These are phyloP conservation scores for Quillaja saponaria DNA, from an alignment of 306 rosid genomes.

Conservation along the genomic window DNA sequence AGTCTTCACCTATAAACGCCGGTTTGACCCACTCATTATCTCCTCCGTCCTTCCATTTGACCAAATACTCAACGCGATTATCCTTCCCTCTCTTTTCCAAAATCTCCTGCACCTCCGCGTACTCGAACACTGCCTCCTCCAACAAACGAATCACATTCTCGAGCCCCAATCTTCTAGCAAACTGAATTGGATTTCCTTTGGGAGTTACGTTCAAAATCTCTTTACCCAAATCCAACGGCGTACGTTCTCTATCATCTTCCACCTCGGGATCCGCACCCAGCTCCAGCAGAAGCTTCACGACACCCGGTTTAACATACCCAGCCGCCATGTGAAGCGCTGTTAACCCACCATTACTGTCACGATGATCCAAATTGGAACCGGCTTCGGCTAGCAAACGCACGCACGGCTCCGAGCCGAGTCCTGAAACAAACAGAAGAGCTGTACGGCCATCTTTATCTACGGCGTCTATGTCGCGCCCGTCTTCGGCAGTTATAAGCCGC, in stretches of 20 bases:
- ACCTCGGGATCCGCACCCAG: conserved; percentile 71
- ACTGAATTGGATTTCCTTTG: conserved; percentile 75
- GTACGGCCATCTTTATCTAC: conserved; percentile 75
- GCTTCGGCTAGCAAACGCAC: conserved; percentile 57
- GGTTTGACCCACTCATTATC: conserved; percentile 80
- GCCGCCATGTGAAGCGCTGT: conserved; percentile 87
- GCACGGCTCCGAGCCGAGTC: conserved; percentile 73
- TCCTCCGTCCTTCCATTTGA: conserved; percentile 80
- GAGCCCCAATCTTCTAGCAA: conserved; percentile 61
- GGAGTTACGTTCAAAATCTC: conserved; percentile 63
- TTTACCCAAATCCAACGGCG: conserved; percentile 64
- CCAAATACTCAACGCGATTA: conserved; percentile 64
- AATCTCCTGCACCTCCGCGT: conserved; percentile 71
- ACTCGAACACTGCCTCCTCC: conserved; percentile 70
- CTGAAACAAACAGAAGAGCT: conserved; percentile 67
- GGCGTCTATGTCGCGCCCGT: conserved; percentile 66
- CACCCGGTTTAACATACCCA: conserved; percentile 65
- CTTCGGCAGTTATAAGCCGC: conserved; percentile 41
- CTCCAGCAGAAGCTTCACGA: conserved; percentile 51
- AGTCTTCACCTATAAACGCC: conserved; percentile 60
- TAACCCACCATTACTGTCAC: conserved; percentile 58
- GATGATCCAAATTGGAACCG: conserved; percentile 59
- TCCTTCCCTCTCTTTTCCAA: conserved; percentile 81
- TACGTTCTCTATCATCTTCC: conserved; percentile 53
- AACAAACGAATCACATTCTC: conserved; percentile 52